Evolutionary conservation across 208 protist genomes (phyloP).

Genomic region (Wallacemonas rigidus): DNA sequence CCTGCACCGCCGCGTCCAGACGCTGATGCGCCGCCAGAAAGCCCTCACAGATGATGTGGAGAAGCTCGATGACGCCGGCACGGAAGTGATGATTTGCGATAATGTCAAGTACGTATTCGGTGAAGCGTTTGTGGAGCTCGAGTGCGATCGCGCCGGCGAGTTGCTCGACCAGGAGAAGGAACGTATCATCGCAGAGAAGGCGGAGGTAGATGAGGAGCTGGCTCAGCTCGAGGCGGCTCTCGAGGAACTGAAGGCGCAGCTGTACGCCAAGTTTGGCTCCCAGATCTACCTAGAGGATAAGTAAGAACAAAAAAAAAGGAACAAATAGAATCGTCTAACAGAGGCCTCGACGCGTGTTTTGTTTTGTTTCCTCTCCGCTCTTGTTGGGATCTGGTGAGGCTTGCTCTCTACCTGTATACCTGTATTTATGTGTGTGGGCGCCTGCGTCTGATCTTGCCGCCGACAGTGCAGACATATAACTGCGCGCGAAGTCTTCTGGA

Average conservation of each 20-base stretch:
- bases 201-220: constrained; percentile 53
- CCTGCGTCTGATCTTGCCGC: no score
- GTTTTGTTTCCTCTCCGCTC: no score
- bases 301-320: constrained; percentile 26
- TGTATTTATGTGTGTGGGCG: no score
- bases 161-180: constrained; percentile 68
- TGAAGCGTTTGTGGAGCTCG: constrained; percentile 81
- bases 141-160: constrained; percentile 56
- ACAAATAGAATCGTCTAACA: neutral
- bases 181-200: constrained; percentile 49
- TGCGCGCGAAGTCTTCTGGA: no score
- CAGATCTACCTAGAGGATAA: constrained; percentile 92
- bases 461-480: no score
- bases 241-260: constrained; percentile 78
- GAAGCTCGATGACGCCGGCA: constrained; percentile 60
- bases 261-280: constrained; percentile 90
- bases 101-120: constrained; percentile 88
- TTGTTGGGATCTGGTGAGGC: no score
- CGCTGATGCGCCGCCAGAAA: constrained; percentile 48
- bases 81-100: constrained; percentile 63
- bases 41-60: constrained; percentile 67
- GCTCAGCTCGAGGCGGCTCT: constrained; percentile 47
- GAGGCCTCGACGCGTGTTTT: no score
- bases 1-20: constrained; percentile 66
- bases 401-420: no score